phyloP scores from a whole-genome alignment of 768 basidiomycete species.

The Tylopilus plumbeoviolaceoides region DNA sequence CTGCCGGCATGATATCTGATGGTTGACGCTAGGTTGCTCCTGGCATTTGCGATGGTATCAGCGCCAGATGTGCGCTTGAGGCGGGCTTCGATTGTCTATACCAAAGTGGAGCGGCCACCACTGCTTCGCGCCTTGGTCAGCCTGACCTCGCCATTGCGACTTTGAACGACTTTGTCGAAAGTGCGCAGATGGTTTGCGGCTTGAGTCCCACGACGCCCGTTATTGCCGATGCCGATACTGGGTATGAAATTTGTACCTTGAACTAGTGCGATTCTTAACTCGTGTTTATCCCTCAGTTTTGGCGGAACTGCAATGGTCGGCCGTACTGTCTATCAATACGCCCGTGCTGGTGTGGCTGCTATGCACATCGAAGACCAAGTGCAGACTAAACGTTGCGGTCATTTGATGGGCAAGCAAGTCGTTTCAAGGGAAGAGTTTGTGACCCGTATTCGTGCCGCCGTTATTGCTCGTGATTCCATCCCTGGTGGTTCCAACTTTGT shows the following conservation, averaged over 20 bases:
- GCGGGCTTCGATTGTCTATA: conserved; percentile 76
- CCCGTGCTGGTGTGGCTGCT: conserved; percentile 63
- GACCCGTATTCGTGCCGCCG: conserved; percentile 72
- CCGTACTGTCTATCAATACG: conserved; percentile 71
- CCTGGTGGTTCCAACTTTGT: conserved; percentile 76
- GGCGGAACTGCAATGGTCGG: conserved; percentile 74
- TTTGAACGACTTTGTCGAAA: conserved; percentile 70
- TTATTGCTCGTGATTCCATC: conserved; percentile 70
- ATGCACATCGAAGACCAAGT: conserved; percentile 83
- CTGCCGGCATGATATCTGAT: not conserved
- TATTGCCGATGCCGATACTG: conserved; percentile 79
- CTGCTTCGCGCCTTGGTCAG: conserved; percentile 71
- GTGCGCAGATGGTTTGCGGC: conserved; percentile 67
- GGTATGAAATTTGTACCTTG: conserved; percentile 34
- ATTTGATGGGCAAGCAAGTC: conserved; percentile 77
- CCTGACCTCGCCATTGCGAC: conserved; percentile 81
- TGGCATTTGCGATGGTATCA: conserved; percentile 79
- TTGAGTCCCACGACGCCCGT: conserved; percentile 62
- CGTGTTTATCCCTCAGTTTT: conserved; percentile 35
- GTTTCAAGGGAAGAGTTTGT: conserved; percentile 75
- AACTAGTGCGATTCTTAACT: conserved; percentile 6
- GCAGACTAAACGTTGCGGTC: conserved; percentile 76
- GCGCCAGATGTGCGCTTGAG: conserved; percentile 74
- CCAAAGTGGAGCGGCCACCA: conserved; percentile 79
- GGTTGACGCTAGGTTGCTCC: conserved; percentile 53